Percentiles rank a stretch among this genome's conserved stretches.
Evolutionary conservation across 2,329 filamentous ascomycete genomes (phyloP).

Genomic region (Colletotrichum sp.): DNA sequence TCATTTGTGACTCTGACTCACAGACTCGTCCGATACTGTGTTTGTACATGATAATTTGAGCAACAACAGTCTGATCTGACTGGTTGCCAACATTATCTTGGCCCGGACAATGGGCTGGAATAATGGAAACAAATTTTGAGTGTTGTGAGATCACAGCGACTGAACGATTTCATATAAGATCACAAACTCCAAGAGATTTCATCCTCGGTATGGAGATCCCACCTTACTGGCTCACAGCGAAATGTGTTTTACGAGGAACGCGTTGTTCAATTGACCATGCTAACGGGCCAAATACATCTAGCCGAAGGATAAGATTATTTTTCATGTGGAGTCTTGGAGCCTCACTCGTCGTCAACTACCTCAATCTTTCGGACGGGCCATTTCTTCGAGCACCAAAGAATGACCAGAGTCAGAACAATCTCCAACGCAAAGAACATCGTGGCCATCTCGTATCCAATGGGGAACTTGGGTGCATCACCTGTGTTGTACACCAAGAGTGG

Average conservation of each 20-base stretch:
- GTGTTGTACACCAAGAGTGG: slow-evolving; percentile 41
- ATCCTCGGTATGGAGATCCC: not conserved
- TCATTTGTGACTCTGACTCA: not conserved
- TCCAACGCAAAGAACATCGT: slow-evolving; percentile 36
- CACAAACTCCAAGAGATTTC: fast-evolving
- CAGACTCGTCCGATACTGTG: not conserved
- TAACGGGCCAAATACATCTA: not conserved
- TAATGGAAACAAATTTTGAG: not conserved
- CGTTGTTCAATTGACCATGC: not conserved
- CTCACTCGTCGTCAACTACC: not conserved
- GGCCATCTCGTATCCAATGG: slow-evolving; percentile 38
- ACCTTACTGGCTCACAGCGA: not conserved
- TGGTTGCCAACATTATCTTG: not conserved
- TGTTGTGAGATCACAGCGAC: not conserved
- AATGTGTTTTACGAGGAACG: not conserved
- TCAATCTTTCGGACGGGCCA: not conserved
- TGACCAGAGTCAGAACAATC: slow-evolving; percentile 23
- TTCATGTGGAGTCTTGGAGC: not conserved
- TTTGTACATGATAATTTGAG: not conserved
- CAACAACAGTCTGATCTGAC: not conserved
- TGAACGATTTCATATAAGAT: not conserved
- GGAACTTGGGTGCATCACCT: slow-evolving; percentile 42
- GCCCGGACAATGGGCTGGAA: not conserved
- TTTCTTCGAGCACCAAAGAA: not conserved
- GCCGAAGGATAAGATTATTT: not conserved